phyloP scores from a whole-genome alignment of 805 yeast species.

The Kodamaea restingae region DNA sequence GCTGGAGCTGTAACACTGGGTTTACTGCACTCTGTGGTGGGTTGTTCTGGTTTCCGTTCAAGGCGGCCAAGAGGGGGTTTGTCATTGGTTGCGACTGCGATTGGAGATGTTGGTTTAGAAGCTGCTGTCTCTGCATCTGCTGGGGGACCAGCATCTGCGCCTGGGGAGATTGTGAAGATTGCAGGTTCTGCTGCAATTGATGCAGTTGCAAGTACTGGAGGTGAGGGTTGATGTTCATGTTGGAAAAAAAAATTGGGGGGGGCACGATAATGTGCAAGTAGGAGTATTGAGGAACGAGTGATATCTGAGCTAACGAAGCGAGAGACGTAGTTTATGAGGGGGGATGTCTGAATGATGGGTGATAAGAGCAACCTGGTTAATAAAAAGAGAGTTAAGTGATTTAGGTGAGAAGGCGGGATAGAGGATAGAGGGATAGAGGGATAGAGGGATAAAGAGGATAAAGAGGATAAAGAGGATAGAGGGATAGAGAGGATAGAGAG shows the following conservation, averaged over 20 bases:
- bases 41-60: conserved; percentile 24
- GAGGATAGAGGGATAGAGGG: too few species aligned
- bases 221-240: conserved; percentile 42
- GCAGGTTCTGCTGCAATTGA: conserved; percentile 21
- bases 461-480: too few species aligned
- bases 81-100: conserved; percentile 17
- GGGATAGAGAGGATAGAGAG: too few species aligned
- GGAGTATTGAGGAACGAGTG: background rate
- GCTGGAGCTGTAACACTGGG: conserved; percentile 31
- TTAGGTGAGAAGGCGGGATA: too few species aligned
- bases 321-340: background rate
- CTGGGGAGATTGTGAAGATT: conserved; percentile 30
- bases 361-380: too few species aligned
- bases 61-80: conserved; percentile 35
- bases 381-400: too few species aligned
- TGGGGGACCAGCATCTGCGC: conserved; percentile 30
- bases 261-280: conserved; percentile 1
- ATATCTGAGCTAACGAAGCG: background rate
- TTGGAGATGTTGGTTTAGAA: conserved; percentile 31
- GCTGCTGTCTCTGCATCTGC: conserved; percentile 33
- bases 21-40: conserved; percentile 16
- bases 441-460: too few species aligned
- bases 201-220: conserved; percentile 40
- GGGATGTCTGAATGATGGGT: background rate
- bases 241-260: conserved; percentile 5